Evolutionary conservation across 148 eudicot species (phyloP).

Genomic region (Heliamphora exappendiculata): DNA sequence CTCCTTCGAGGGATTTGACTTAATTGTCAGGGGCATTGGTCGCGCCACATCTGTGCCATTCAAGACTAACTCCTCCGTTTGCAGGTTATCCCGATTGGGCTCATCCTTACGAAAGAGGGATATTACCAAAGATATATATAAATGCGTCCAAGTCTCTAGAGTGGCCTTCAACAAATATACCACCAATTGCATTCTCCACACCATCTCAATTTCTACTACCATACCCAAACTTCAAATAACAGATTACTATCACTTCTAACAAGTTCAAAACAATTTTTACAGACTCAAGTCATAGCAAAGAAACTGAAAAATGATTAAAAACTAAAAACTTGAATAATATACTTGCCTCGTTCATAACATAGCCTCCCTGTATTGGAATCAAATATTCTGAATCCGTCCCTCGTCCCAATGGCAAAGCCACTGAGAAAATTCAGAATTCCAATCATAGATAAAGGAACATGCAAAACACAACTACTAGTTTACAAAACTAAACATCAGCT

Average conservation of each 20-base stretch:
- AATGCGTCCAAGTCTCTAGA: no score
- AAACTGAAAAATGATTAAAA: neutral
- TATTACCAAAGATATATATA: no score
- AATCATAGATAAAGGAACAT: neutral
- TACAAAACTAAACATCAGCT: neutral
- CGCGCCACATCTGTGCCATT: no score
- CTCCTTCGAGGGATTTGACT: no score
- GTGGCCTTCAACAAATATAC: neutral
- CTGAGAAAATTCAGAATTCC: constrained; percentile 25
- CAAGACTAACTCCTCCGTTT: no score
- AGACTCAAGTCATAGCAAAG: neutral
- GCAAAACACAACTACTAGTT: neutral
- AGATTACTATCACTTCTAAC: neutral
- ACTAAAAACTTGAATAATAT: neutral
- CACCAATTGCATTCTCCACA: neutral
- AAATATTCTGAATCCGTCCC: constrained; percentile 70
- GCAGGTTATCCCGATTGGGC: no score
- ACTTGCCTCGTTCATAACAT: constrained; percentile 62
- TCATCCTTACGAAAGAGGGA: no score
- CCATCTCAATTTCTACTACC: neutral
- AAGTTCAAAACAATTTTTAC: neutral
- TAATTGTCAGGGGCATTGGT: no score
- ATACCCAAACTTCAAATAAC: neutral
- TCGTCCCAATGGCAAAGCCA: constrained; percentile 79
- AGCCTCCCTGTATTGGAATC: constrained; percentile 65